Conservation (phyloP, 768 basidiomycete genomes). For the Auricularia cornea region DNA sequence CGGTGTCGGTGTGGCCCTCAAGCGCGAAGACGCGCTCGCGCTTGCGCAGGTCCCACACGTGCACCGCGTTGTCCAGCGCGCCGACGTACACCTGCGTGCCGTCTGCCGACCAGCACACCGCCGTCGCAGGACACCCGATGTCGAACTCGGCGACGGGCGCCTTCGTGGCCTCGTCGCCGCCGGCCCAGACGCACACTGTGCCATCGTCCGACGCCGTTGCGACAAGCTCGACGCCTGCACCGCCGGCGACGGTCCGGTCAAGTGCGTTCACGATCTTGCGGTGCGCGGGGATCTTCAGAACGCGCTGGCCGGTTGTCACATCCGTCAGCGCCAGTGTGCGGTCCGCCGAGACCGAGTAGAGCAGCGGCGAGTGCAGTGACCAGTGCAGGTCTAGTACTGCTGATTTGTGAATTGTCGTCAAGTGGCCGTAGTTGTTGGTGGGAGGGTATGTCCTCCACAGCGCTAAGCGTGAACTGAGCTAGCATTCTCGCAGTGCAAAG, state of each 20-base stretch:
- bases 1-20: conserved; percentile 83
- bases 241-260: conserved; percentile 78
- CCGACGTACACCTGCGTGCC: conserved; percentile 86
- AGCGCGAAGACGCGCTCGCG: conserved; percentile 71
- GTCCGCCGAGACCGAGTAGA: conserved; percentile 89
- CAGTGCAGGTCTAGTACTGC: conserved; percentile 90
- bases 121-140: conserved; percentile 82
- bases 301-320: conserved; percentile 73
- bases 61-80: conserved; percentile 78
- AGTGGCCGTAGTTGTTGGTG: conserved; percentile 84
- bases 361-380: conserved; percentile 61
- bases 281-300: conserved; percentile 79
- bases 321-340: conserved; percentile 70
- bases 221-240: conserved; percentile 76
- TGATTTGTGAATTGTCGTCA: conserved; percentile 78
- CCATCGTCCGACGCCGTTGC: conserved; percentile 90
- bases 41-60: conserved; percentile 91
- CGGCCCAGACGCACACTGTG: conserved; percentile 87
- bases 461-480: conserved; percentile 33
- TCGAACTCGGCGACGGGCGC: conserved; percentile 73
- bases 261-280: conserved; percentile 85
- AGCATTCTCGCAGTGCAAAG: neutral
- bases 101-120: conserved; percentile 88
- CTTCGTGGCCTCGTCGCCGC: conserved; percentile 65
- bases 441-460: conserved; percentile 89